Conservation (phyloP, 176 grass and related monocot genomes). For the Neostapfia colusana region DNA sequence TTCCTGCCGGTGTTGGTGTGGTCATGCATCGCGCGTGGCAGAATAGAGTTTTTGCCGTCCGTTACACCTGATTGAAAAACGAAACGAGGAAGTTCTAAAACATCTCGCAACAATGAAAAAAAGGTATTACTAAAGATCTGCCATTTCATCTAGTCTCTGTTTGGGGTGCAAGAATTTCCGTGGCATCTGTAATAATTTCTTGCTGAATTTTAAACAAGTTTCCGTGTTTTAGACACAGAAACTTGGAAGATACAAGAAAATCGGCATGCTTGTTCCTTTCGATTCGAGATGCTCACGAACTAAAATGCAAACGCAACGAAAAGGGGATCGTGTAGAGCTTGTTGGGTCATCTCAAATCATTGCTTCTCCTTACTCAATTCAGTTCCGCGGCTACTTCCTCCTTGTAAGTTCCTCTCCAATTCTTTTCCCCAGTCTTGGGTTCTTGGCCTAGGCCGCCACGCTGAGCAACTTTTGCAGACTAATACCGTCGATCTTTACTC, state of each 20-base stretch:
- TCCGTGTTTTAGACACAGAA: too few relatives aligned
- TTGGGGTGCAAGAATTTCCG: too few relatives aligned
- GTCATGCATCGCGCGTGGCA: too few relatives aligned
- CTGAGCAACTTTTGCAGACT: not conserved
- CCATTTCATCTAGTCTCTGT: too few relatives aligned
- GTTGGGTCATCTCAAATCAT: not conserved
- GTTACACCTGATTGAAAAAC: too few relatives aligned
- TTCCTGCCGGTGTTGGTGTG: too few relatives aligned
- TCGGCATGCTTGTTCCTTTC: not conserved
- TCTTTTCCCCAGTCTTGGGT: not conserved
- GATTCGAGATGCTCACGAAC: not conserved
- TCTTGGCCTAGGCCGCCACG: not conserved
- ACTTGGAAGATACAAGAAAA: not conserved
- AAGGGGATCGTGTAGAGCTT: not conserved
- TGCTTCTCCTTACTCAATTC: not conserved
- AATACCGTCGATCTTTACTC: not conserved
- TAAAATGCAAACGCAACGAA: not conserved
- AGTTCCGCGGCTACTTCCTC: not conserved
- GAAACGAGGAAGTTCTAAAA: too few relatives aligned
- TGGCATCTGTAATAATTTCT: too few relatives aligned
- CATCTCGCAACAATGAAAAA: too few relatives aligned
- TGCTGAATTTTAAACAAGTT: too few relatives aligned
- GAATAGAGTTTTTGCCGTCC: too few relatives aligned
- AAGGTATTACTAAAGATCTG: too few relatives aligned
- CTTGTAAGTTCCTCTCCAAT: not conserved